These are phyloP conservation scores for Garcia nutans DNA, from an alignment of 345 rosid species.

Conservation along the genomic window DNA sequence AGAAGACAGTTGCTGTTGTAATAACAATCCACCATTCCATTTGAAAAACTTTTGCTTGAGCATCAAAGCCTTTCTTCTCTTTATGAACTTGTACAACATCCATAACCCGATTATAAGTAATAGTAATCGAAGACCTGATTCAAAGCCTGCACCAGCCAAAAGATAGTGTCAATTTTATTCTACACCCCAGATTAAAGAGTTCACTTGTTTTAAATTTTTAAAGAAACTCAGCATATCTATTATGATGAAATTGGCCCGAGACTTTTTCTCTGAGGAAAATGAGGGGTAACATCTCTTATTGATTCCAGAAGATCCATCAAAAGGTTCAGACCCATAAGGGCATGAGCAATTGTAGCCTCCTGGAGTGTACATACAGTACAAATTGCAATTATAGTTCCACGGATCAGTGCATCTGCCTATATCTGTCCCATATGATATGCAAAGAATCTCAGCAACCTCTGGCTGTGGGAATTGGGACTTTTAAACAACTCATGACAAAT, in stretches of 20 bases:
- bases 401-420: not conserved
- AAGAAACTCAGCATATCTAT: not conserved
- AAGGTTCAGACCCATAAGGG: not conserved
- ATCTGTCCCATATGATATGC: not conserved
- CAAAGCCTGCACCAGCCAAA: not conserved
- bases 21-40: slow-evolving; percentile 14
- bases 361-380: not conserved
- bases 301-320: no score
- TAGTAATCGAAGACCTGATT: slow-evolving; percentile 4
- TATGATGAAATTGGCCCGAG: not conserved
- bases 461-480: not conserved
- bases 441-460: not conserved
- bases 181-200: not conserved
- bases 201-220: not conserved
- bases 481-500: no score
- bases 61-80: not conserved
- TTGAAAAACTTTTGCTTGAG: slow-evolving; percentile 5
- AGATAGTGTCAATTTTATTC: not conserved
- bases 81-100: not conserved
- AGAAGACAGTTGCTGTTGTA: slow-evolving; percentile 2
- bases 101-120: not conserved
- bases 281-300: not conserved
- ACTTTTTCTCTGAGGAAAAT: not conserved
- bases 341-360: not conserved
- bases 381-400: not conserved